Evolutionary conservation across 805 yeast species (phyloP).

Genomic region (Ogataea neopini): DNA sequence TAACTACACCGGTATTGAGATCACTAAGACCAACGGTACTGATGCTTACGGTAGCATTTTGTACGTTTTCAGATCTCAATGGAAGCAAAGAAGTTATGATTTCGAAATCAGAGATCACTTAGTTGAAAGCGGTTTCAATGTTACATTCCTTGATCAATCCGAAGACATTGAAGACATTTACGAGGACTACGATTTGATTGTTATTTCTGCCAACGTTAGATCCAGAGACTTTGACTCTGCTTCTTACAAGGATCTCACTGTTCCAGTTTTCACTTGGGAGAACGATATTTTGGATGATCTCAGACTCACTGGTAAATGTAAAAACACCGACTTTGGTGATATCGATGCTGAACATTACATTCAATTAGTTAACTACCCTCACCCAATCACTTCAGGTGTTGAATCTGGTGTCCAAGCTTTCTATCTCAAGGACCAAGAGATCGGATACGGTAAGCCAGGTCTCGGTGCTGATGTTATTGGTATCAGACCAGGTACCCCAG

Average conservation of each 20-base stretch:
- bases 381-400: constrained; percentile 3
- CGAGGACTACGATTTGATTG: constrained; percentile 3
- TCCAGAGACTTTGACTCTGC: constrained; percentile 4
- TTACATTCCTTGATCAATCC: constrained; percentile 3
- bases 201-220: constrained; percentile 6
- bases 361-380: constrained; percentile 6
- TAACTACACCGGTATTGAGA: constrained; percentile 6
- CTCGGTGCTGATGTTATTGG: constrained; percentile 5
- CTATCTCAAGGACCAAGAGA: not conserved
- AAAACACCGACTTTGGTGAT: constrained; percentile 5
- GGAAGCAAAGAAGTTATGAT: constrained; percentile 5
- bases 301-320: constrained; percentile 3
- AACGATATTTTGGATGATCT: constrained; percentile 8
- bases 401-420: constrained; percentile 3
- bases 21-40: constrained; percentile 3
- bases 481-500: constrained; percentile 7
- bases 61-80: constrained; percentile 6
- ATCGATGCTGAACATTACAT: constrained; percentile 5
- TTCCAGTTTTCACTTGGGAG: constrained; percentile 5
- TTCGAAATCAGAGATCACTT: constrained; percentile 5
- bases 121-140: constrained; percentile 5
- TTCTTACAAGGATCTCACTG: not conserved
- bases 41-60: constrained; percentile 5
- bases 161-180: not conserved
- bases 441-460: constrained; percentile 5